Base-by-base conservation (phyloP, 176 grass and related monocot genomes). In the Saccharum officinarum region DNA sequence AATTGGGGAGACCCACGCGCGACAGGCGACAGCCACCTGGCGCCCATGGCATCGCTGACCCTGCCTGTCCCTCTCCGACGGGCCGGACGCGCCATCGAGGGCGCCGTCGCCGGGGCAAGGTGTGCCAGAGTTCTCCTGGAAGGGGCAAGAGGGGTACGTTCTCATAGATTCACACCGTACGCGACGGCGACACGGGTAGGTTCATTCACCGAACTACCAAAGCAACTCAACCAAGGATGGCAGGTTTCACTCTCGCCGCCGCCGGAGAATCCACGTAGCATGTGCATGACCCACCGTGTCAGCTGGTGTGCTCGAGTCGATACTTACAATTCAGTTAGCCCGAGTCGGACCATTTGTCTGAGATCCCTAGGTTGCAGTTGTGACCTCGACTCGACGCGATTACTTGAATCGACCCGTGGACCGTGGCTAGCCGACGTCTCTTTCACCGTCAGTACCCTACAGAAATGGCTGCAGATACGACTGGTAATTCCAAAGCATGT, bases 51-150 rank as follows among this genome's bases (percentile, higher is more conserved):
- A 16, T 46, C 70, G 50, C 22, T 39, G 31, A 23, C 25, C 14
- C 9, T 14, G 18, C 18, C 30, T 22, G 69, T 62, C 72, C 22
- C 72, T 62, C 36, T 82, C 79, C 18, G 37, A 8, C 47, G 23
- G 39, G 39, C 39, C 6, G 1, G 2, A 6, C 75, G 66, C 16
- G 14, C 49, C 65, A 1, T 52, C 41, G 68, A 28, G 5, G 52
- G 54, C 54, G 33, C 33, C 85, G 71, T 71, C 39, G 69, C 68
- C 86, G 79, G 71, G 78, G 57, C 78, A 67, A 40, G 69, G 6
- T 33, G 42, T 45, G 11, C 55, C 55, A n/a, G 55, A 7, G 55
- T 22, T 57, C n/a, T 57, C 20, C 2, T 22, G 54, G 54, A 57
- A 55, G 10, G 44, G 44, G 44, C 44, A 46, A 46, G 10, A 14